A percentile compares a stretch with the other conserved stretches of the same genome.
phyloP scores from a whole-genome alignment of 129 eudicot species.

The Arctium minus region DNA sequence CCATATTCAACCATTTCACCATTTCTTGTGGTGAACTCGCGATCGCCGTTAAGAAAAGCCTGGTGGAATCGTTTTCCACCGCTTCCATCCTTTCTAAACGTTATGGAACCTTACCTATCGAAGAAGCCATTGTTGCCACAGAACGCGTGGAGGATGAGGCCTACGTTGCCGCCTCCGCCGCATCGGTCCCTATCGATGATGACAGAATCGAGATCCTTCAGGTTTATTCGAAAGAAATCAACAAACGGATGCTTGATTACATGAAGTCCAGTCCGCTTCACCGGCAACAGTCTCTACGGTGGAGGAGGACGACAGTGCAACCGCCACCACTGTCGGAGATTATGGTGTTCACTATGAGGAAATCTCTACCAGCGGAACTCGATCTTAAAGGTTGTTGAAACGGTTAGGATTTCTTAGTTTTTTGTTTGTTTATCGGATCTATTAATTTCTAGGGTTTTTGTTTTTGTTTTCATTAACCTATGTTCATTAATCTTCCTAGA shows the following conservation, averaged over 20 bases:
- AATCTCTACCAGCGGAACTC: neutral
- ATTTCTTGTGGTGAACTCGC: constrained; percentile 71
- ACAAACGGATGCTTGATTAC: constrained; percentile 50
- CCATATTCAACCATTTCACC: no score
- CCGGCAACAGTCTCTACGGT: neutral
- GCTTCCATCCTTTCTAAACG: constrained; percentile 66
- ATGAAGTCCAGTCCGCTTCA: constrained; percentile 54
- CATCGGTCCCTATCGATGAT: constrained; percentile 29
- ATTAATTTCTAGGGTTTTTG: no score
- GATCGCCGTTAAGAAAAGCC: constrained; percentile 55
- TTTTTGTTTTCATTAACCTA: no score
- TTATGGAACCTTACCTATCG: constrained; percentile 51
- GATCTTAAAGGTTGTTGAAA: neutral
- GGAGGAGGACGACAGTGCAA: neutral
- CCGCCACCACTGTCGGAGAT: no score
- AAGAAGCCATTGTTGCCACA: constrained; percentile 38
- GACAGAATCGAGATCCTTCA: constrained; percentile 72
- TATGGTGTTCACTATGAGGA: no score
- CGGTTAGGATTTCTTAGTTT: no score
- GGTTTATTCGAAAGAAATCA: constrained; percentile 77
- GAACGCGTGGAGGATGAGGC: constrained; percentile 55
- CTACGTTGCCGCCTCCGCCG: constrained; percentile 30
- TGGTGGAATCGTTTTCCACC: constrained; percentile 53
- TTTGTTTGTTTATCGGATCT: no score
- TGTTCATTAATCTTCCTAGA: no score